Evolutionary conservation across 495 filamentous ascomycete genomes (phyloP), one percentile per base, ranked within the genome.

Genomic region (Pyrenula massariospora): DNA sequence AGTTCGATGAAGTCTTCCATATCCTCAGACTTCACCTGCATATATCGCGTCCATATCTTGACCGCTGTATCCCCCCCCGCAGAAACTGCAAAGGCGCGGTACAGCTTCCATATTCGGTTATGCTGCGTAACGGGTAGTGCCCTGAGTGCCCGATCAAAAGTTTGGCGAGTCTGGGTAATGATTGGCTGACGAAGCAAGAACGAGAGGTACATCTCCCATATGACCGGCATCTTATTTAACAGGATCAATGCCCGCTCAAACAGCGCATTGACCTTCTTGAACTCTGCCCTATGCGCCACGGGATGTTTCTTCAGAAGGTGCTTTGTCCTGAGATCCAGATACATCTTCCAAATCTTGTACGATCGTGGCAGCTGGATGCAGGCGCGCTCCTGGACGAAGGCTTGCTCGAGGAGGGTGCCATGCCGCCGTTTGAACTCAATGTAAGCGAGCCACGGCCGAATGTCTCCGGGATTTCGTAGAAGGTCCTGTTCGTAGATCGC

Each of bases 281-380:
- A 97, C 64, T 97, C 91, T 54, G 82, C 74, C 24, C 81, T 82
- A 69, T 89, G 89, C 42, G 84, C 82, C 58, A 87, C 87, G 42
- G 92, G 82, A 66, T 96, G 96, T 62, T 90, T 84, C 65, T 85
- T 85, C 25, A 81, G 78, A 56, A 96, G 77, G 70, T 97, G 91
- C 59, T 87, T 87, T 48, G 75, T 85, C 58, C 94, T 80, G 56
- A 97, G 85, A 62, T 86, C 82, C 50, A 99, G 82, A 68, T 97
- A 99, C 84, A 92, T 87, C 74, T 96, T 99, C 94, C 94, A 99
- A 23, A 99, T 74, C 76, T 97, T 99, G 71, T 96, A 97, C 22
- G 91, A 96, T 59, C 94, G 82, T 42, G 94, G 94, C 24, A 97
- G 79, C 60, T 91, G 84, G 60, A 81, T 77, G 66, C 90, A 95